These are phyloP conservation scores for Dioscorea alata DNA, from an alignment of 106 monocot genomes.

Conservation along the genomic window DNA sequence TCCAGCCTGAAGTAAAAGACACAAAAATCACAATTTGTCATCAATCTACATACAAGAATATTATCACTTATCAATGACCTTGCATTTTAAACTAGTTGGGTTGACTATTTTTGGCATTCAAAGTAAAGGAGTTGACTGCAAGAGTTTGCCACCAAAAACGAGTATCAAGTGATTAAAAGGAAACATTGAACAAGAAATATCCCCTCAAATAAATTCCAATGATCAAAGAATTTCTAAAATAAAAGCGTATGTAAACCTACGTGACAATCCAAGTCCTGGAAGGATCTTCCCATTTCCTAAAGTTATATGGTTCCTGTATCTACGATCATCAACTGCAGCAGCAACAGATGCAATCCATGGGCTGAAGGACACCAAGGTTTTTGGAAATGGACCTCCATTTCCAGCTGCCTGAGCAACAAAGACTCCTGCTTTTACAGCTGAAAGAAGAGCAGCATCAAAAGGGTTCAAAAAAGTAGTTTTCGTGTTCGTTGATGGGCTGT, in stretches of 20 bases:
- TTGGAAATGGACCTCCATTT: slow-evolving; percentile 94
- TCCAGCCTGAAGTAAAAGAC: no score
- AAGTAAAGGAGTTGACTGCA: no score
- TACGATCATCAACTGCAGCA: slow-evolving; percentile 96
- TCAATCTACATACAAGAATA: no score
- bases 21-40: no score
- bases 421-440: slow-evolving; percentile 96
- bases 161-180: no score
- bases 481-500: slow-evolving; percentile 82
- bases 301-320: slow-evolving; percentile 81
- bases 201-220: no score
- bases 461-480: slow-evolving; percentile 93
- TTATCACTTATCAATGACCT: no score
- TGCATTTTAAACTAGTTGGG: no score
- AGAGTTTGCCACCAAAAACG: no score
- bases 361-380: slow-evolving; percentile 93
- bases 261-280: slow-evolving; percentile 88
- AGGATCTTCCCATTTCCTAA: slow-evolving; percentile 79
- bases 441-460: slow-evolving; percentile 92
- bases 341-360: slow-evolving; percentile 97
- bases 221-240: no score
- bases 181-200: no score
- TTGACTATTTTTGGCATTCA: no score
- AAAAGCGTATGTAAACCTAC: slow-evolving; percentile 28
- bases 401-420: slow-evolving; percentile 99